Base-by-base conservation (phyloP, 345 rosid species). In the Bruguiera parviflora region DNA sequence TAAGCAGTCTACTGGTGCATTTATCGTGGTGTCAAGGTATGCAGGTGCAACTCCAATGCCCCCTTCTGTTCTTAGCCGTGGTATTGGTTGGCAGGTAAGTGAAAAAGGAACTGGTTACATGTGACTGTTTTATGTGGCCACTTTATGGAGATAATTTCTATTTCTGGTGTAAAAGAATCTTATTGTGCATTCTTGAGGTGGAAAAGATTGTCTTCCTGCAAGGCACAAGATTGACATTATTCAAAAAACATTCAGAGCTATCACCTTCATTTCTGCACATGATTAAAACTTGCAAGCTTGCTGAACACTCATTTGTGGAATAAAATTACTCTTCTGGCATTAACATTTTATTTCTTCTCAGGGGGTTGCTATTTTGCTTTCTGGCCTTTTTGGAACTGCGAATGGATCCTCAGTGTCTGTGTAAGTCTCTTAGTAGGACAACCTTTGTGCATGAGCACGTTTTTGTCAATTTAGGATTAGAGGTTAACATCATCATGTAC, bases 61-160 rank as follows among this genome's bases (percentile, higher is more conserved):
- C 52, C 97, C 98, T 47, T 90, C 99, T 70, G 84, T 95, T 79
- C 83, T 95, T 68, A 92, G 99, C 75, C 98, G 99, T 37, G 98
- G 99, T 65, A 79, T 88, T 69, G 99, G 98, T 71, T 95, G 99
- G 99, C 99, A 95, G 98, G 99, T 95, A 82, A 77, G 52, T 60
- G 39, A 21, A 61, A 51, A 67, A 24, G 18, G 6, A 9, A 24
- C 28, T 20, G 5, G 37, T 70, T 53, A 22, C n/a, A 28, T 25
- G 18, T 18, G 55, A 22, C 35, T 58, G 22, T 60, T 51, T 47
- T 33, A 55, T 55, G 20, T n/a, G 24, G 56, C 20, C 22, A 61
- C 32, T 21, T 47, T 24, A 33, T 53, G 47, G 28, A 8, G 16
- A 33, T 18, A 33, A 58, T 70, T 32, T 19, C 33, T 13, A 20